Evolutionary conservation across 371 early-diverging fungal genomes (phyloP).

Genomic region (Mycotypha africana): DNA sequence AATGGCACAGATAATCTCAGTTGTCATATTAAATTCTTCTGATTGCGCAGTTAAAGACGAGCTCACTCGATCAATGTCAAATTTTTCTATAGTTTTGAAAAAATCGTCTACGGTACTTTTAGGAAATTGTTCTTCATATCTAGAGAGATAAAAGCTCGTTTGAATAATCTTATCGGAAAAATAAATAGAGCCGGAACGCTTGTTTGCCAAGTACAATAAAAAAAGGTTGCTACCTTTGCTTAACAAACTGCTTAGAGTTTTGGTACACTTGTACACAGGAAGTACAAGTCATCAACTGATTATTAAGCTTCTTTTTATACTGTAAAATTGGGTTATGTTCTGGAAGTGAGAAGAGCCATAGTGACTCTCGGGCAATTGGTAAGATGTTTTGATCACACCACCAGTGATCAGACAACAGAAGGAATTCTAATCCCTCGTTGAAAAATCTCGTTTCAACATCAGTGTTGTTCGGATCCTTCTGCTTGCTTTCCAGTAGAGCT

Average conservation of each 20-base stretch:
- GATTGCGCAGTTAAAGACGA: constrained; percentile 4
- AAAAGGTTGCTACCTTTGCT: constrained; percentile 16
- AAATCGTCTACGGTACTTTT: constrained; percentile 28
- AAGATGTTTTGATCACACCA: constrained; percentile 28
- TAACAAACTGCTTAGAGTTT: constrained; percentile 18
- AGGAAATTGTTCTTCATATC: constrained; percentile 28
- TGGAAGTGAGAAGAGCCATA: constrained; percentile 44
- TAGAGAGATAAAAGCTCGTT: constrained; percentile 5
- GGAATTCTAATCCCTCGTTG: constrained; percentile 29
- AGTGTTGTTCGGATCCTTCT: constrained; percentile 12
- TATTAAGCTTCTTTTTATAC: constrained; percentile 32
- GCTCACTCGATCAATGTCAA: constrained; percentile 23
- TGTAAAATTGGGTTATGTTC: constrained; percentile 32
- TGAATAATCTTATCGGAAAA: too few species aligned
- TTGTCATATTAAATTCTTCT: constrained; percentile 5
- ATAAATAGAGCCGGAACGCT: neutral
- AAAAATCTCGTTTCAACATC: constrained; percentile 33
- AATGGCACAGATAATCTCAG: constrained; percentile 21
- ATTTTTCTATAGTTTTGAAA: constrained; percentile 23
- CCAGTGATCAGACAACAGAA: constrained; percentile 36
- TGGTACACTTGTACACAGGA: constrained; percentile 30
- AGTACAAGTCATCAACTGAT: constrained; percentile 23
- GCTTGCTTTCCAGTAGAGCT: constrained; percentile 11
- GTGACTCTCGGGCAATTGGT: constrained; percentile 32
- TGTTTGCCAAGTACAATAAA: neutral